A percentile compares a stretch with the other conserved stretches of the same genome.
These are phyloP conservation scores for Xeromyces bisporus DNA, from an alignment of 495 filamentous ascomycete species.

Conservation along the genomic window DNA sequence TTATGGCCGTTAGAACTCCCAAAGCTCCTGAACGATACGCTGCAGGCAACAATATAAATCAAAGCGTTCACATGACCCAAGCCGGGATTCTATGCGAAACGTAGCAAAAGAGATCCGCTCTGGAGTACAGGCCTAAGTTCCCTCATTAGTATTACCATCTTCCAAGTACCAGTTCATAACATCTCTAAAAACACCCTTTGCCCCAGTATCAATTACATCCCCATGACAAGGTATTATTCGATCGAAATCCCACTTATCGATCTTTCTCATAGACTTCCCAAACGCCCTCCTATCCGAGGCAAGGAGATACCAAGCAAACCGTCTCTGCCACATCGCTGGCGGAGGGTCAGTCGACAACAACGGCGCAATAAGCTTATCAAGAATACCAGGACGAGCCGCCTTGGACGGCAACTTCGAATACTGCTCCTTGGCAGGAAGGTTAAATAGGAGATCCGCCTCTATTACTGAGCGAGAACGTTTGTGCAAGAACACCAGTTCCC, in stretches of 20 bases:
- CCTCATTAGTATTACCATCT: slow-evolving; percentile 31
- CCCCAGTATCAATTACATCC: slow-evolving; percentile 65
- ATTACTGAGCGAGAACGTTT: slow-evolving; percentile 71
- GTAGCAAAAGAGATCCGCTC: neutral
- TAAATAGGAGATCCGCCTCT: slow-evolving; percentile 83
- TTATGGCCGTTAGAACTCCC: too few species aligned
- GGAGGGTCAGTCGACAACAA: slow-evolving; percentile 40
- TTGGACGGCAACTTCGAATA: slow-evolving; percentile 48
- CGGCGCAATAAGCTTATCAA: slow-evolving; percentile 44
- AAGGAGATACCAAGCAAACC: slow-evolving; percentile 66
- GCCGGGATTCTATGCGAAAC: too few species aligned
- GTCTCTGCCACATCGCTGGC: slow-evolving; percentile 54
- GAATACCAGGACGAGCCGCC: slow-evolving; percentile 34
- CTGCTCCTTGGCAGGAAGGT: slow-evolving; percentile 76
- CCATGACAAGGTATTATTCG: slow-evolving; percentile 87
- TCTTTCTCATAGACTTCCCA: slow-evolving; percentile 46
- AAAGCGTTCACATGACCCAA: too few species aligned
- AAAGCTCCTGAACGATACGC: too few species aligned
- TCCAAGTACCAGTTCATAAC: slow-evolving; percentile 76
- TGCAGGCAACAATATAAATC: too few species aligned
- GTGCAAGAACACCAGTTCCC: slow-evolving; percentile 76
- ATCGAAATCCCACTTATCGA: slow-evolving; percentile 71
- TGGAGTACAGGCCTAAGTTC: neutral
- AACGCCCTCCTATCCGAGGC: slow-evolving; percentile 52
- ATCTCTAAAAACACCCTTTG: slow-evolving; percentile 61